Percentiles rank a stretch among this genome's conserved stretches.
Conservation (phyloP, 2,329 filamentous ascomycete genomes). For the Incumbomyces lentus region DNA sequence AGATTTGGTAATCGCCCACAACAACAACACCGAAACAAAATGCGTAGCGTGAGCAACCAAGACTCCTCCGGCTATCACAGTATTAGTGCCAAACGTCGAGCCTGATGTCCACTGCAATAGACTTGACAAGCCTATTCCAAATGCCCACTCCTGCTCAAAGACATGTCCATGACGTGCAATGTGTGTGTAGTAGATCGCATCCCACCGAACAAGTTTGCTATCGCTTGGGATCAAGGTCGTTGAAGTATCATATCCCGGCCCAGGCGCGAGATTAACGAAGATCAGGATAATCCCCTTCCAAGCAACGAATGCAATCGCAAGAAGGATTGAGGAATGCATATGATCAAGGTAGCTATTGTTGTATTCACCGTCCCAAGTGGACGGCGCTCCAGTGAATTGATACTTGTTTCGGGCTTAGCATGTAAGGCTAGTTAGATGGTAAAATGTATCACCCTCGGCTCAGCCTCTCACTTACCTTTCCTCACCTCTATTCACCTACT, state of each 20-base stretch:
- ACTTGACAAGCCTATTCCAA: slow-evolving; percentile 42
- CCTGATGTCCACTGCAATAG: neutral
- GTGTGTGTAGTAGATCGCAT: slow-evolving; percentile 51
- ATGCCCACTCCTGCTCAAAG: slow-evolving; percentile 58
- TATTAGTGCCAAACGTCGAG: neutral
- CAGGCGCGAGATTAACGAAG: slow-evolving; percentile 42
- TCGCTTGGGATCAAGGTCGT: slow-evolving; percentile 37
- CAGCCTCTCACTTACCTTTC: no score
- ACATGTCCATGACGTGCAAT: slow-evolving; percentile 45
- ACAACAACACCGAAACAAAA: slow-evolving; percentile 59
- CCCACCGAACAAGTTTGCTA: slow-evolving; percentile 46
- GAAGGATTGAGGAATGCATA: neutral
- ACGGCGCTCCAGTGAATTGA: no score
- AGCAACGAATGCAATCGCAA: slow-evolving; percentile 30
- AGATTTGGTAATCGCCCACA: slow-evolving; percentile 34
- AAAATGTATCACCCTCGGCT: no score
- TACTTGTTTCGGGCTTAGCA: no score
- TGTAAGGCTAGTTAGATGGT: no score
- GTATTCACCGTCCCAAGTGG: no score
- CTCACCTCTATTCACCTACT: no score
- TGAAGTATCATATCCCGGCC: slow-evolving; percentile 54
- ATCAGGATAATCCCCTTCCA: slow-evolving; percentile 49
- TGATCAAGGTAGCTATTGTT: no score
- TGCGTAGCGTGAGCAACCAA: slow-evolving; percentile 64
- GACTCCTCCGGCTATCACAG: slow-evolving; percentile 47